A percentile compares a stretch with the other conserved stretches of the same genome.
phyloP scores from a whole-genome alignment of 1,284 basidiomycete genomes.

The Gymnopus androsaceus region DNA sequence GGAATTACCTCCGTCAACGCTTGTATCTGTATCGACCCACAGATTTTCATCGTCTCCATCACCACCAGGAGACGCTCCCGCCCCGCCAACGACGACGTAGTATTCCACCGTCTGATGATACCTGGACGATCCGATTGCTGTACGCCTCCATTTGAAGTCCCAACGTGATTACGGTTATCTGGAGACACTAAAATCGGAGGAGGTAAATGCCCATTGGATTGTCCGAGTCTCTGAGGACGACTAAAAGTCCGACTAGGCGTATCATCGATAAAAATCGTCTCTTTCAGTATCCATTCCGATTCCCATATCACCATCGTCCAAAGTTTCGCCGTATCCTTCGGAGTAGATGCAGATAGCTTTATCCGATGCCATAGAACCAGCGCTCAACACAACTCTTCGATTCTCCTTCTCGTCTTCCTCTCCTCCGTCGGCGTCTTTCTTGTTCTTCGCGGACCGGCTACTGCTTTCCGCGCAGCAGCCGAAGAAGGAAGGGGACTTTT shows the following conservation, averaged over 20 bases:
- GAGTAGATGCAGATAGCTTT: not conserved
- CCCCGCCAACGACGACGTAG: no score
- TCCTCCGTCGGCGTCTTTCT: constrained; percentile 1
- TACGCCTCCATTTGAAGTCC: not conserved
- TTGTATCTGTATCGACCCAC: constrained; percentile 37
- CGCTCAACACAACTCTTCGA: not conserved
- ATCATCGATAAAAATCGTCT: constrained; percentile 18
- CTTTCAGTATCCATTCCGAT: no score
- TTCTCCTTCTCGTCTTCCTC: constrained; percentile 16
- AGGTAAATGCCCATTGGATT: not conserved
- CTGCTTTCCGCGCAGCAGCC: not conserved
- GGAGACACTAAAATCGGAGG: not conserved
- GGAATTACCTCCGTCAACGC: constrained; percentile 1
- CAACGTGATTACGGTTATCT: not conserved
- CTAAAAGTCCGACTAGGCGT: constrained; percentile 9
- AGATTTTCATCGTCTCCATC: constrained; percentile 27
- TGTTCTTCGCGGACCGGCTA: constrained; percentile 6
- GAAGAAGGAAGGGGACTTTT: constrained; percentile 22
- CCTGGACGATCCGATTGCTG: not conserved
- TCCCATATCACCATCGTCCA: no score
- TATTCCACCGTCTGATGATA: not conserved
- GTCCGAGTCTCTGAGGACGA: not conserved
- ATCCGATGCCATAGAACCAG: not conserved
- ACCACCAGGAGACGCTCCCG: constrained; percentile 4
- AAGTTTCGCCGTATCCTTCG: not conserved